A percentile compares a stretch with the other conserved stretches of the same genome.
Conservation (phyloP, 2,329 filamentous ascomycete genomes). For the Aspergillus sp. region DNA sequence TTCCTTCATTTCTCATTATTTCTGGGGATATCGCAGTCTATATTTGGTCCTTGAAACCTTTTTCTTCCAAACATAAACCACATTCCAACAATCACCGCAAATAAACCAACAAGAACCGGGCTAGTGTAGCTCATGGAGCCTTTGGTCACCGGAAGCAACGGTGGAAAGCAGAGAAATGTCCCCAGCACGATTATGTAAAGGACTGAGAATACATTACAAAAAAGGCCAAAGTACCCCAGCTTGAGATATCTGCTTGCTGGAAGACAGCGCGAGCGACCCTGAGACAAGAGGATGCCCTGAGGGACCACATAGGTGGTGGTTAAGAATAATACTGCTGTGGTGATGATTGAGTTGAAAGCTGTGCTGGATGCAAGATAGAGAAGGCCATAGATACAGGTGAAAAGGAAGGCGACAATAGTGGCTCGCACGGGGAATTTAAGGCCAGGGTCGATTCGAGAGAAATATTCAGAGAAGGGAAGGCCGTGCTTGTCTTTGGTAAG, state of each 20-base stretch:
- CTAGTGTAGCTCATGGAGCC: constrained; percentile 3
- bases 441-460: constrained; percentile 7
- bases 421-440: constrained; percentile 33
- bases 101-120: constrained; percentile 1
- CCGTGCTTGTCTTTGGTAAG: not conserved
- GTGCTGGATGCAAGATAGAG: constrained; percentile 21
- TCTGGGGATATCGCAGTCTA: not conserved
- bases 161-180: constrained; percentile 44
- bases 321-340: constrained; percentile 29
- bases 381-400: constrained; percentile 38
- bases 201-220: constrained; percentile 36
- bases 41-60: not conserved
- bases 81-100: not conserved
- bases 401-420: constrained; percentile 39
- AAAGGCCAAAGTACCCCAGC: constrained; percentile 27
- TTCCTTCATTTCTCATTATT: too few species aligned
- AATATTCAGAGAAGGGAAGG: constrained; percentile 6
- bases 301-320: constrained; percentile 37
- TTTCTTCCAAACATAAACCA: not conserved
- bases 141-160: constrained; percentile 25
- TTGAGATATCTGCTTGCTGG: constrained; percentile 16
- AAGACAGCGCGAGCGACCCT: constrained; percentile 24
- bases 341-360: constrained; percentile 36
- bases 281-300: constrained; percentile 38
- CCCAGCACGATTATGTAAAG: constrained; percentile 42